Conservation (phyloP, 257 asterid genomes). For the Scutellaria galericulata region DNA sequence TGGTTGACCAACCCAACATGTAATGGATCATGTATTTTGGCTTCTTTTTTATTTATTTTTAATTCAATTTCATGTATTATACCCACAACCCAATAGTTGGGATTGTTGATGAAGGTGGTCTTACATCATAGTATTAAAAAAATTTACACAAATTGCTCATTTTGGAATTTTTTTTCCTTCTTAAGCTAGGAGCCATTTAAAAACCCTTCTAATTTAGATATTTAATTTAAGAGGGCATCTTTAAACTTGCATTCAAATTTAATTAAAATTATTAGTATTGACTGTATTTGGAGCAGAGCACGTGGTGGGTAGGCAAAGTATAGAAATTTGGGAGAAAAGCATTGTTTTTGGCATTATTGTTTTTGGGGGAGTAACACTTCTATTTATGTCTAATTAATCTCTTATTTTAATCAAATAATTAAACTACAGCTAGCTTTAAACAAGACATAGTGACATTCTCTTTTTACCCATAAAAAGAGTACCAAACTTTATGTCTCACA, state of each 20-base stretch:
- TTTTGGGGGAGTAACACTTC: neutral
- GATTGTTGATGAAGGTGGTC: too few relatives aligned
- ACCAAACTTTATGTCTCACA: slow-evolving; percentile 30
- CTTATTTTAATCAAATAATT: slow-evolving; percentile 12
- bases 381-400: slow-evolving; percentile 24
- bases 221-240: neutral
- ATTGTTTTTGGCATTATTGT: neutral
- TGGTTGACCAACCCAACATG: too few relatives aligned
- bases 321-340: slow-evolving; percentile 11
- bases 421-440: slow-evolving; percentile 30
- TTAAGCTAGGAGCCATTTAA: too few relatives aligned
- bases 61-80: too few relatives aligned
- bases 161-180: too few relatives aligned
- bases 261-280: neutral
- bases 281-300: slow-evolving; percentile 20
- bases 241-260: neutral
- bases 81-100: too few relatives aligned
- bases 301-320: slow-evolving; percentile 33
- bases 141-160: too few relatives aligned
- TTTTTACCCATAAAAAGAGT: slow-evolving; percentile 41
- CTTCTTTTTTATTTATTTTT: too few relatives aligned
- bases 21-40: too few relatives aligned
- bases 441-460: slow-evolving; percentile 29
- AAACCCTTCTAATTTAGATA: too few relatives aligned
- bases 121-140: too few relatives aligned